Evolutionary conservation across 805 yeast species (phyloP).

Genomic region (Clavispora santaluciae): DNA sequence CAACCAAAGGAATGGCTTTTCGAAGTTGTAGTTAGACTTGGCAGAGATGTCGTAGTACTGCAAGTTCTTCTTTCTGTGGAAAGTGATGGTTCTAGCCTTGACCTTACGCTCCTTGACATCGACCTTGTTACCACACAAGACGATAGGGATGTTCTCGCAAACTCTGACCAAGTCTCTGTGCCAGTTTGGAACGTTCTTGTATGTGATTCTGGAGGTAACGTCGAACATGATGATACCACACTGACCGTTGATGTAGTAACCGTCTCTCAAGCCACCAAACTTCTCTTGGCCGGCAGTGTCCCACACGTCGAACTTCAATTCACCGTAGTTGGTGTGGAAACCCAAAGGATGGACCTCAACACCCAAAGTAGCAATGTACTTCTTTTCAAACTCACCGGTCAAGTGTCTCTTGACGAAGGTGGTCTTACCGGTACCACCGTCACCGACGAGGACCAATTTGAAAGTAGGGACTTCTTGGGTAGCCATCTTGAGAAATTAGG

Average conservation of each 20-base stretch:
- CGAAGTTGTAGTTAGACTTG: slow-evolving; percentile 98
- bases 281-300: slow-evolving; percentile 99
- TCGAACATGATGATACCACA: slow-evolving; percentile 99
- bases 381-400: slow-evolving; percentile 99
- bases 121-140: slow-evolving; percentile 98
- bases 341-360: slow-evolving; percentile 99
- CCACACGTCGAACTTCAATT: slow-evolving; percentile 98
- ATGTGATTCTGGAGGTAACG: slow-evolving; percentile 98
- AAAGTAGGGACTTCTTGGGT: slow-evolving; percentile 84
- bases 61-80: slow-evolving; percentile 99
- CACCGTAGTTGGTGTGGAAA: slow-evolving; percentile 97
- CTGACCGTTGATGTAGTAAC: slow-evolving; percentile 98
- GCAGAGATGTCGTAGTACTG: slow-evolving; percentile 99
- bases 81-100: slow-evolving; percentile 98
- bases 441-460: slow-evolving; percentile 98
- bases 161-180: slow-evolving; percentile 99
- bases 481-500: slow-evolving; percentile 41
- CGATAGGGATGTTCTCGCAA: slow-evolving; percentile 99
- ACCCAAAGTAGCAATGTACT: slow-evolving; percentile 98
- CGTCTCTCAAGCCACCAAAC: slow-evolving; percentile 99
- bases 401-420: slow-evolving; percentile 99
- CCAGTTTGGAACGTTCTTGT: slow-evolving; percentile 99
- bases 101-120: slow-evolving; percentile 99
- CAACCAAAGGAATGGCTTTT: slow-evolving; percentile 99
- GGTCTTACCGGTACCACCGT: slow-evolving; percentile 99